Evolutionary conservation across 2,329 filamentous ascomycete genomes (phyloP).

Genomic region (Diaporthe eres): DNA sequence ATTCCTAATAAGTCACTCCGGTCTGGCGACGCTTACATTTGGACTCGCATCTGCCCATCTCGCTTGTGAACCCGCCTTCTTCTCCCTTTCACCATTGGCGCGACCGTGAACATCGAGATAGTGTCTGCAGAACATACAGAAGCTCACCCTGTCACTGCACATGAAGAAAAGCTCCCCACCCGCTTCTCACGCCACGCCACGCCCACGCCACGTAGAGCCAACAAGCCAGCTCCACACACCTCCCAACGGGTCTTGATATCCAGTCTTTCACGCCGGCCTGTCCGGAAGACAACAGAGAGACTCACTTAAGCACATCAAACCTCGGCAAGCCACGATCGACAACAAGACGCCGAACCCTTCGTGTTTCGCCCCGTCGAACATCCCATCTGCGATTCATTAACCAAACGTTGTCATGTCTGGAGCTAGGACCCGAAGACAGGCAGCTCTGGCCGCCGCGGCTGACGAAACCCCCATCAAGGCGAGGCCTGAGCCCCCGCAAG

Average conservation of each 20-base stretch:
- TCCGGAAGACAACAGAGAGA: constrained; percentile 8
- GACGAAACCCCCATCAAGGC: constrained; percentile 47
- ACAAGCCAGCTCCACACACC: constrained; percentile 19
- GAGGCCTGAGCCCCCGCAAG: constrained; percentile 45
- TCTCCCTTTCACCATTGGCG: constrained; percentile 1
- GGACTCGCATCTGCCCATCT: constrained; percentile 17
- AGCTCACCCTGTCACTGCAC: not conserved
- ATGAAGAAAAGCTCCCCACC: constrained; percentile 8
- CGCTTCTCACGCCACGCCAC: constrained; percentile 24
- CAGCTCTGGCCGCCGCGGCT: constrained; percentile 42
- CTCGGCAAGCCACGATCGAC: constrained; percentile 21
- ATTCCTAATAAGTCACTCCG: constrained; percentile 13
- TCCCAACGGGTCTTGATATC: constrained; percentile 15
- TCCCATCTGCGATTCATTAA: constrained; percentile 31
- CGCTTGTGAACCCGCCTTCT: not conserved
- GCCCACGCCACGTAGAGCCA: constrained; percentile 32
- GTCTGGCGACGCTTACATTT: constrained; percentile 20
- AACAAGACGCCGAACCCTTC: constrained; percentile 4
- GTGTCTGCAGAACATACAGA: not conserved
- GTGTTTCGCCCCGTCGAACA: constrained; percentile 4
- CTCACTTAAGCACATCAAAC: constrained; percentile 2
- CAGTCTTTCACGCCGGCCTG: constrained; percentile 24
- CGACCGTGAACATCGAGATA: not conserved
- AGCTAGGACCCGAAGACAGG: constrained; percentile 45
- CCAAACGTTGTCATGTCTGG: constrained; percentile 40